Conservation (phyloP, 2,329 filamentous ascomycete genomes). For the Cylindrodendrum hubeiense region DNA sequence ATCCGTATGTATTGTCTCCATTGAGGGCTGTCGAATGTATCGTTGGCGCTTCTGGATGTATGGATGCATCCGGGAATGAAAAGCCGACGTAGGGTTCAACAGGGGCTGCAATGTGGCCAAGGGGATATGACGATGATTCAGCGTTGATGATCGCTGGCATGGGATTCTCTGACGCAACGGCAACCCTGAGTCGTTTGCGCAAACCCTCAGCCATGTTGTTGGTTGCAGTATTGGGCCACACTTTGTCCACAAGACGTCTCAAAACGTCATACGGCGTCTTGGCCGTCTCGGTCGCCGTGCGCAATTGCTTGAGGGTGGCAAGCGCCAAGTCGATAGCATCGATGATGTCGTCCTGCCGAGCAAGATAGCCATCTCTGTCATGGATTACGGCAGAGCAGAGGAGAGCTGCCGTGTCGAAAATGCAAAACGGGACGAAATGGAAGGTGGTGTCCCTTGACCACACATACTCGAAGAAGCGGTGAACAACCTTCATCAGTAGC, state of each 20-base stretch:
- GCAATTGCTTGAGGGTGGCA: slow-evolving; percentile 49
- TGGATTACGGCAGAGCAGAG: slow-evolving; percentile 65
- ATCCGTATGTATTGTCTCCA: background rate
- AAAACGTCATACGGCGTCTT: slow-evolving; percentile 49
- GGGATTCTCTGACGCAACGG: background rate
- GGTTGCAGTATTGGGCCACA: background rate
- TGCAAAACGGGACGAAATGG: slow-evolving; percentile 61
- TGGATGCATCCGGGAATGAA: background rate
- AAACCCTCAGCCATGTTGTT: background rate
- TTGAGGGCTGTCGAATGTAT: background rate
- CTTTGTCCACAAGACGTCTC: slow-evolving; percentile 40
- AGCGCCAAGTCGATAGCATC: slow-evolving; percentile 53
- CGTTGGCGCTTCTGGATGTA: background rate
- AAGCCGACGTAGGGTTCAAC: background rate
- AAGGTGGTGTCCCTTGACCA: slow-evolving; percentile 62
- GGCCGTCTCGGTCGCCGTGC: slow-evolving; percentile 46
- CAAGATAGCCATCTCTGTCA: slow-evolving; percentile 55
- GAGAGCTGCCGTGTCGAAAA: slow-evolving; percentile 64
- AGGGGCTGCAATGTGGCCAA: background rate
- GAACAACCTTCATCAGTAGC: slow-evolving; percentile 55
- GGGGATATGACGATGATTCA: background rate
- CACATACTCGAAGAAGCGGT: slow-evolving; percentile 57
- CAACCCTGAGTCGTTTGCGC: background rate
- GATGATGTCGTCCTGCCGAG: slow-evolving; percentile 55
- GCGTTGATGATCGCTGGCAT: background rate